phyloP scores from a whole-genome alignment of 1,284 basidiomycete species.

The Xerocomus cyaneibrunnescens region DNA sequence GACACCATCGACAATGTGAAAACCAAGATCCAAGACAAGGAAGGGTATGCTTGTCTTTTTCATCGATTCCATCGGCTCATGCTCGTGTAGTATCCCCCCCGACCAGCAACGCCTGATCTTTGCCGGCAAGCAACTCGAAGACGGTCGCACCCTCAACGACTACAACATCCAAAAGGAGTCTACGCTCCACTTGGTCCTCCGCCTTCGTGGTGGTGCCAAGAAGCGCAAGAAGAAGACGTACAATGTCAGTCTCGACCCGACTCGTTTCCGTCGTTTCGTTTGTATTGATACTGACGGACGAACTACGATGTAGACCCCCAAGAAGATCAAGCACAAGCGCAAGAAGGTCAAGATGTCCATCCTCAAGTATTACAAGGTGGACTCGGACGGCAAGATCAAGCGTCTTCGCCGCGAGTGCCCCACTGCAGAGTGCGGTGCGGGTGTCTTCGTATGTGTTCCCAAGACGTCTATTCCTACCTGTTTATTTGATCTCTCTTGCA shows the following conservation, averaged over 20 bases:
- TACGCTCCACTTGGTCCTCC: slow-evolving; percentile 94
- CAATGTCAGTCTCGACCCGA: slow-evolving; percentile 54
- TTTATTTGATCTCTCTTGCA: neutral
- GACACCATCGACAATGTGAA: slow-evolving; percentile 96
- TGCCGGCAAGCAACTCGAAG: slow-evolving; percentile 97
- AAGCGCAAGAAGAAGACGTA: slow-evolving; percentile 99
- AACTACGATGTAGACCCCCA: slow-evolving; percentile 73
- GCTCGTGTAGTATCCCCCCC: slow-evolving; percentile 70
- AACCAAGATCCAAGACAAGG: slow-evolving; percentile 95
- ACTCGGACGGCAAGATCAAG: slow-evolving; percentile 99
- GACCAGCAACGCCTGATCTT: slow-evolving; percentile 99
- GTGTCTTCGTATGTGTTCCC: slow-evolving; percentile 78
- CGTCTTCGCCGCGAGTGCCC: slow-evolving; percentile 98
- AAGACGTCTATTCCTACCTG: neutral
- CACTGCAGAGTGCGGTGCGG: slow-evolving; percentile 87
- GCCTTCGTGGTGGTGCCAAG: slow-evolving; percentile 96
- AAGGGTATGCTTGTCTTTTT: slow-evolving; percentile 59
- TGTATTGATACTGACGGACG: slow-evolving; percentile 8
- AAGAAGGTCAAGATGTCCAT: slow-evolving; percentile 99
- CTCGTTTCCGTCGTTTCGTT: neutral
- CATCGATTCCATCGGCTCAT: slow-evolving; percentile 1
- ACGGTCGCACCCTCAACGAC: slow-evolving; percentile 86
- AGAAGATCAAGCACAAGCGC: slow-evolving; percentile 99
- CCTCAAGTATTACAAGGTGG: slow-evolving; percentile 99
- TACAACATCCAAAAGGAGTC: slow-evolving; percentile 97